Base-by-base conservation (phyloP, 2,329 filamentous ascomycete genomes). In the Elsinoe fawcettii region DNA sequence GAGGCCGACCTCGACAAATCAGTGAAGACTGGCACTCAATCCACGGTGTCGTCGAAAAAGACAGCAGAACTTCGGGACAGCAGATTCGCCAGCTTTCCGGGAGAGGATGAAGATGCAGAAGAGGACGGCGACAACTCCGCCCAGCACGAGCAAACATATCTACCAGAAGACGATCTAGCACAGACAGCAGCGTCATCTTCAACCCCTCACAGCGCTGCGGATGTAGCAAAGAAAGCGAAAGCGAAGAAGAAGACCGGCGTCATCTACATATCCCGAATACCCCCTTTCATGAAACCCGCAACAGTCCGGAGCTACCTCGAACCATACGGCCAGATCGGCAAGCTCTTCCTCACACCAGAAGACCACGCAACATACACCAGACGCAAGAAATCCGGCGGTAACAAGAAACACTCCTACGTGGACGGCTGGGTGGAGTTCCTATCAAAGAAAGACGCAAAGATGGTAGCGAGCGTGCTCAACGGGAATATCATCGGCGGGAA, bases 381-480 rank as follows among this genome's bases (percentile, higher is more conserved):
- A 23, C 84, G 89, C 27, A 78, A 90, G 11, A 80, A 80, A 56
- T 80, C 78, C 53, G 89, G 90, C 53, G 89, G 89, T 59, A 93
- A 92, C 74, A 90, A 90, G 74, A 90, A 90, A 71, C 81, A 84
- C 59, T 81, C 81, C n/a, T 93, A 84, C 72, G 85, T 83, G 2
- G 90, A 95, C 70, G 90, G 89, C 46, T 95, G 89, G 89, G 83
- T 93, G 25, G 90, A 95, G 70, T 95, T 92, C 65, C 71, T 83
- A 34, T 78, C 80, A 61, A 93, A 93, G 71, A 79, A 79, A 61
- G 84, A 91, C 61, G 89, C 89, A 34, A 90, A 91, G 69, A 75
- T 81, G n/a, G 85, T 82, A 0, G 87, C 84, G 51, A 86, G 89
- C 63, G 78, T 87, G 23, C 76, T 95, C 51, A 95, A 95, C 67